Evolutionary conservation across 345 rosid species (phyloP).

Genomic region (Citrus trifoliata): DNA sequence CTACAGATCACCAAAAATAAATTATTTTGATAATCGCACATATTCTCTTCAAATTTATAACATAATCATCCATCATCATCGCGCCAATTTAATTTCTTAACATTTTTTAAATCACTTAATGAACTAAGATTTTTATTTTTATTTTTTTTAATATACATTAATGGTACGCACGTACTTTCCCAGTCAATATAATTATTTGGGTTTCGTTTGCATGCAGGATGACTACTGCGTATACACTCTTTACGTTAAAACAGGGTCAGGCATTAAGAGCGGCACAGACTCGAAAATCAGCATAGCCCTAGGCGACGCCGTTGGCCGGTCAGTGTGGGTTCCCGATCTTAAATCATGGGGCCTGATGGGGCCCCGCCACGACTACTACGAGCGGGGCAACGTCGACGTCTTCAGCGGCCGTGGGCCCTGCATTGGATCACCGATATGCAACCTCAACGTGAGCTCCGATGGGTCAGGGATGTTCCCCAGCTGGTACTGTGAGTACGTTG

Average conservation of each 20-base stretch:
- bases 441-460: constrained; percentile 49
- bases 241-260: constrained; percentile 37
- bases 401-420: constrained; percentile 13
- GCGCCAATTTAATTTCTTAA: too few relatives aligned
- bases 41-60: neutral
- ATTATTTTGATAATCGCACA: neutral
- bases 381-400: too few relatives aligned
- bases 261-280: constrained; percentile 24
- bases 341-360: too few relatives aligned
- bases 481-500: too few relatives aligned
- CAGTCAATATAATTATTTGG: neutral
- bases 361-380: too few relatives aligned
- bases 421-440: constrained; percentile 33
- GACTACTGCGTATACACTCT: constrained; percentile 8
- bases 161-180: neutral
- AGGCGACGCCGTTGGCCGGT: too few relatives aligned
- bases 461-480: too few relatives aligned
- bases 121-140: too few relatives aligned
- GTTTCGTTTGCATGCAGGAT: neutral
- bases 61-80: too few relatives aligned
- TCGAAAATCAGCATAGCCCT: constrained; percentile 1
- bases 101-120: too few relatives aligned
- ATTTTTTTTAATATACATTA: neutral
- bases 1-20: neutral
- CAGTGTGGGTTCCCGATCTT: too few relatives aligned